Evolutionary conservation across 345 rosid genomes (phyloP).

Genomic region (Salix dunnii): DNA sequence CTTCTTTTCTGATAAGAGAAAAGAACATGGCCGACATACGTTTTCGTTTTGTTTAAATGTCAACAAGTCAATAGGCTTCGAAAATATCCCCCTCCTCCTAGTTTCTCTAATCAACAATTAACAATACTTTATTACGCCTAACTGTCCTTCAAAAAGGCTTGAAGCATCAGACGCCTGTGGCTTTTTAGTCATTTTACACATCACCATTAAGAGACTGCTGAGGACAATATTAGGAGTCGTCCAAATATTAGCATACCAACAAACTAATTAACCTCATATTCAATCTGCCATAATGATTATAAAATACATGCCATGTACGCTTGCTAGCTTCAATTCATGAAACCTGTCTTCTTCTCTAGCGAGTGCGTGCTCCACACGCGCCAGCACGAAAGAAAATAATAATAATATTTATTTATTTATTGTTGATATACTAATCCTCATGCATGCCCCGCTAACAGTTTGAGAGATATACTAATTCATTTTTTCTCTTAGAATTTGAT

Average conservation of each 20-base stretch:
- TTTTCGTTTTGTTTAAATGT: too few relatives aligned
- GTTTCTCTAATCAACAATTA: not conserved
- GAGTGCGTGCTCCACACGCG: too few relatives aligned
- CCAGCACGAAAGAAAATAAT: too few relatives aligned
- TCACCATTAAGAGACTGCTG: not conserved
- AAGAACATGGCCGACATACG: not conserved
- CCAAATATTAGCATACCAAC: constrained; percentile 5
- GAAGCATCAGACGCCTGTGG: not conserved
- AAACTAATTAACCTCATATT: constrained; percentile 13
- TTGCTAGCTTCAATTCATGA: constrained; percentile 2
- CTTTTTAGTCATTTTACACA: not conserved
- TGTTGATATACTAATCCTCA: not conserved
- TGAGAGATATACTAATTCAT: too few relatives aligned
- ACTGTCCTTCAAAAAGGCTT: not conserved
- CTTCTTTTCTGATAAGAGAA: too few relatives aligned
- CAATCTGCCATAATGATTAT: too few relatives aligned
- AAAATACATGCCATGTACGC: too few relatives aligned
- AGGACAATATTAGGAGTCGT: constrained; percentile 22
- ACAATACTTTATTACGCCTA: not conserved
- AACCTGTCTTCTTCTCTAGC: not conserved
- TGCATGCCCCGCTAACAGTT: too few relatives aligned
- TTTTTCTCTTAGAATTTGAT: too few relatives aligned
- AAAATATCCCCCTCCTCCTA: not conserved
- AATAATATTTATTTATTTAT: too few relatives aligned
- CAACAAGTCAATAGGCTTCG: not conserved